Percentiles rank a stretch among this genome's conserved stretches.
phyloP scores from a whole-genome alignment of 164 flowering plant genomes.

The Paratinospora sagittata region DNA sequence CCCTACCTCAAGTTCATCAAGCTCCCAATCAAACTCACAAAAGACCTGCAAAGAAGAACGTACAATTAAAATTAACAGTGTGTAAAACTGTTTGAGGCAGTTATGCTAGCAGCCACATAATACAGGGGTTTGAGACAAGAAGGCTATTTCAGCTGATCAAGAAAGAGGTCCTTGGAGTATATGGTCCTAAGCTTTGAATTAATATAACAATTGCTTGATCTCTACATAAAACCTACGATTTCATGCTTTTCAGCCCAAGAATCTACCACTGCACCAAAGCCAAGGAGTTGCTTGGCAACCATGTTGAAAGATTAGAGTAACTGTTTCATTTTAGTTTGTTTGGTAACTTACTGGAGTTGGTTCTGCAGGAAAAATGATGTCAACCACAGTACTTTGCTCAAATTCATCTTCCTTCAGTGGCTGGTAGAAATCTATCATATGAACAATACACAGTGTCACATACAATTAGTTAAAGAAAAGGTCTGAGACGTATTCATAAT shows the following conservation, averaged over 20 bases:
- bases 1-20: constrained; percentile 76
- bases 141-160: no score
- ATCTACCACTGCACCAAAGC: background rate
- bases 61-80: background rate
- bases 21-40: constrained; percentile 87
- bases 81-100: background rate
- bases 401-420: constrained; percentile 83
- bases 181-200: background rate
- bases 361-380: constrained; percentile 60
- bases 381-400: constrained; percentile 78
- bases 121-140: no score
- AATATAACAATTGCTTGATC: background rate
- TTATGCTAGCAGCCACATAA: no score
- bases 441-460: background rate
- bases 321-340: background rate
- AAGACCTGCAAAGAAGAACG: constrained; percentile 47
- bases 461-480: background rate
- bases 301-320: background rate
- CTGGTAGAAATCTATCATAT: constrained; percentile 67
- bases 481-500: background rate
- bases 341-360: constrained; percentile 64
- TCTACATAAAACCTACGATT: background rate
- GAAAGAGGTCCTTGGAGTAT: no score
- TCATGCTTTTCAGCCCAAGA: background rate
- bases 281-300: background rate